Evolutionary conservation across 2,329 filamentous ascomycete genomes (phyloP), one percentile per base, ranked within the genome.

Genomic region (Fusarium temperatum): DNA sequence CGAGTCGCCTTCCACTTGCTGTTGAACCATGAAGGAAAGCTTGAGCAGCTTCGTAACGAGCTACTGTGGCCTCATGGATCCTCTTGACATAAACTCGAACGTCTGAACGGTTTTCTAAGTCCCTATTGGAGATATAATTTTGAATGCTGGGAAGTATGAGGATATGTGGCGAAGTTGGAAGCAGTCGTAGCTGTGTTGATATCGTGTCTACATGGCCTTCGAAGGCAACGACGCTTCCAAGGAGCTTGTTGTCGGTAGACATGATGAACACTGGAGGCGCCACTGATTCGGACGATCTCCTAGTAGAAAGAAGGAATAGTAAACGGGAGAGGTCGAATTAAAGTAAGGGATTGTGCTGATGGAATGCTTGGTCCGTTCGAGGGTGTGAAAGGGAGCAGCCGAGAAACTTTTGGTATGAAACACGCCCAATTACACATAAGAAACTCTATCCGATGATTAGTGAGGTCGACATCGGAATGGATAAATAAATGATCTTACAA

Each of bases 141-240:
- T 86, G 81, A n/a, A 90, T 72, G 38, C 81, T 80, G 1, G 90
- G 89, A 4, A 92, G 81, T 41, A 91, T 84, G 30, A 91, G 79
- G 42, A 92, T 86, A 64, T 90, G 87, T 1, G 87, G 81, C 3
- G 89, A 91, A 8, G 84, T 85, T 14, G 90, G 90, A 17, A 92
- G 85, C 7, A 92, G 84, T 53, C 86, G 86, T 44, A 92, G 81
- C 74, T 92, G 90, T 8, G 88, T 90, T 30, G 87, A 86, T 36
- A 92, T 84, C 36, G 84, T 82, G 51, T 90, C 86, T 30, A 81
- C 75, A 38, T 88, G 84, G 11, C 90, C 90, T 77, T 92, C 90
- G 63, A 92, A 86, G 70, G 89, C 89, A 59, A 92, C 84, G 60
- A 92, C 80, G 77, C 85, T 88, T 53, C 89, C 89, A 53, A 76